Evolutionary conservation across 2,329 filamentous ascomycete species (phyloP).

Genomic region (Fusarium begoniae): DNA sequence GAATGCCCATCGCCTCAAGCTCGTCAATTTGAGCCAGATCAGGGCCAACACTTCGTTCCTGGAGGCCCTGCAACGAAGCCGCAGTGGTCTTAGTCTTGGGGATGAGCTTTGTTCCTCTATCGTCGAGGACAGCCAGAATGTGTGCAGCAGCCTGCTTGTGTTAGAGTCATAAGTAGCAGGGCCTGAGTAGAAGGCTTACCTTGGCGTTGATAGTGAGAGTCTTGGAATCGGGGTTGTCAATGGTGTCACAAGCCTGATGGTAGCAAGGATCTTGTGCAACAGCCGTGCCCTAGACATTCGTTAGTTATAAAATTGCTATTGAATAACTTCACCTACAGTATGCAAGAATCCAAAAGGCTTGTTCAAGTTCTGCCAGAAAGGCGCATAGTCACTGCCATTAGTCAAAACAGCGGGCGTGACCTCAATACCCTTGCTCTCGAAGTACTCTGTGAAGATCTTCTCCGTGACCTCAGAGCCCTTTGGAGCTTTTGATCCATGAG

Average conservation of each 20-base stretch:
- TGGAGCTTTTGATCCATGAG: slow-evolving; percentile 40
- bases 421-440: slow-evolving; percentile 46
- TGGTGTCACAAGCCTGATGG: slow-evolving; percentile 49
- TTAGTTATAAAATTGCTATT: not conserved
- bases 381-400: slow-evolving; percentile 49
- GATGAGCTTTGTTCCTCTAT: slow-evolving; percentile 38
- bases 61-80: slow-evolving; percentile 13
- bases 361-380: slow-evolving; percentile 43
- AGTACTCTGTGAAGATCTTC: slow-evolving; percentile 40
- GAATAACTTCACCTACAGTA: not conserved
- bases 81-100: slow-evolving; percentile 38
- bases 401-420: slow-evolving; percentile 33
- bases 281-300: not conserved
- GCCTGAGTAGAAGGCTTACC: slow-evolving; percentile 11
- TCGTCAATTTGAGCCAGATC: slow-evolving; percentile 43
- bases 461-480: slow-evolving; percentile 41
- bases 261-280: slow-evolving; percentile 41
- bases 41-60: slow-evolving; percentile 17
- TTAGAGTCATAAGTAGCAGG: not conserved
- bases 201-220: slow-evolving; percentile 42
- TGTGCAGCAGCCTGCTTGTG: slow-evolving; percentile 56
- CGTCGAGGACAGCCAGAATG: slow-evolving; percentile 45
- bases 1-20: slow-evolving; percentile 47
- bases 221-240: slow-evolving; percentile 49
- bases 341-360: slow-evolving; percentile 37